phyloP scores from a whole-genome alignment of 345 rosid genomes.

The Eucalyptus tenuipes region DNA sequence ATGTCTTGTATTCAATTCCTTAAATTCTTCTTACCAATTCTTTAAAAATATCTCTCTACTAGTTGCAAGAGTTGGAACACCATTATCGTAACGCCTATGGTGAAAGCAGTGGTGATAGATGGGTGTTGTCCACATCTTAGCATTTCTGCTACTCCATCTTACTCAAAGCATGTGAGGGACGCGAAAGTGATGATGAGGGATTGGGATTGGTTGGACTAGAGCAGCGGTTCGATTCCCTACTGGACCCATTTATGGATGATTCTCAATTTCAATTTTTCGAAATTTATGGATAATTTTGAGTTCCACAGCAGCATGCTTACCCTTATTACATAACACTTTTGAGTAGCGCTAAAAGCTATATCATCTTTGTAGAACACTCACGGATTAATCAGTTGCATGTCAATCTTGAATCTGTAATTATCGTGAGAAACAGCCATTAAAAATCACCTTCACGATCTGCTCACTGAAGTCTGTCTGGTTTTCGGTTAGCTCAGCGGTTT shows the following conservation, averaged over 20 bases:
- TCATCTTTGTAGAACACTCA: not conserved
- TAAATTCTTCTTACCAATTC: not conserved
- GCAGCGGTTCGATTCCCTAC: accelerated
- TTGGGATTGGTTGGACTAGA: not conserved
- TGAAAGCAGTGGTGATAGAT: not conserved
- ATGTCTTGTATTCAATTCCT: not conserved
- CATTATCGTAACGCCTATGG: not conserved
- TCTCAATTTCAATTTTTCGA: too few relatives aligned
- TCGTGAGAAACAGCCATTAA: not conserved
- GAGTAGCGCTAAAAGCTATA: too few relatives aligned
- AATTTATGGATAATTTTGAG: accelerated
- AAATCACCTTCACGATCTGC: not conserved
- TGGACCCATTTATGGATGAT: too few relatives aligned
- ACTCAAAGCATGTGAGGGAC: not conserved
- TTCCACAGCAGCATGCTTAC: too few relatives aligned
- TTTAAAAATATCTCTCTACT: not conserved
- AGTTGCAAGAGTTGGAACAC: not conserved
- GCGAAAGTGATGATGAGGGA: not conserved
- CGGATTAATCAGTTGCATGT: not conserved
- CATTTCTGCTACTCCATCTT: not conserved
- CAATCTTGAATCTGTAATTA: not conserved
- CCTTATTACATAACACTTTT: not conserved
- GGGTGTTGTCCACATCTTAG: not conserved
- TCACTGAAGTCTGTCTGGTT: not conserved
- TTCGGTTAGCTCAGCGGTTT: not conserved